Evolutionary conservation across 495 filamentous ascomycete genomes (phyloP).

Genomic region (Tuber aestivum): DNA sequence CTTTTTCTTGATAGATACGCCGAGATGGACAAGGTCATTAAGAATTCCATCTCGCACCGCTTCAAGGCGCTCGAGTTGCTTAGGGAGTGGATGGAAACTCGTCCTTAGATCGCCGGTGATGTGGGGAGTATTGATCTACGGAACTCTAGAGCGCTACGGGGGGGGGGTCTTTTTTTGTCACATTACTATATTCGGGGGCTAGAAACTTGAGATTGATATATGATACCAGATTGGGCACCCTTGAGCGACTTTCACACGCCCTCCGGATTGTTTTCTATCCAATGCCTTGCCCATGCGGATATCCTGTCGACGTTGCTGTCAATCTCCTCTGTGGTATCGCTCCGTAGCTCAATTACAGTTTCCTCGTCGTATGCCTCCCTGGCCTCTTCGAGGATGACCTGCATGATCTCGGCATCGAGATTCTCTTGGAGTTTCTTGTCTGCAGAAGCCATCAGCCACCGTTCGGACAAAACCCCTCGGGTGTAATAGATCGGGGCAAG

Average conservation of each 20-base stretch:
- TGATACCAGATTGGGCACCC: conserved; percentile 24
- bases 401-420: conserved; percentile 95
- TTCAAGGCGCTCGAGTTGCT: conserved; percentile 77
- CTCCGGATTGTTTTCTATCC: conserved; percentile 60
- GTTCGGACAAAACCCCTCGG: conserved; percentile 1
- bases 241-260: conserved; percentile 30
- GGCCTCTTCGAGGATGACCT: conserved; percentile 86
- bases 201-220: conserved; percentile 14
- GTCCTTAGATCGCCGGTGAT: conserved; percentile 23
- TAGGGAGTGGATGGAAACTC: conserved; percentile 68
- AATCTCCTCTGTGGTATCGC: conserved; percentile 73
- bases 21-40: conserved; percentile 87
- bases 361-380: conserved; percentile 78
- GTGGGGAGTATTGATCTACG: not conserved
- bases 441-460: conserved; percentile 49
- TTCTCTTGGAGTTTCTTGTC: conserved; percentile 92
- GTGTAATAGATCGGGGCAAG: not conserved
- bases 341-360: conserved; percentile 83
- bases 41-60: conserved; percentile 92
- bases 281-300: conserved; percentile 69
- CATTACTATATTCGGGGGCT: not conserved
- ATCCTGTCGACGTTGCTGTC: conserved; percentile 83
- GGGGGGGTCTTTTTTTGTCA: conserved; percentile 7
- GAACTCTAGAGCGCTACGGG: not conserved
- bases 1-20: conserved; percentile 55